Percentiles rank a stretch among this genome's conserved stretches.
Evolutionary conservation across 106 monocot species (phyloP).

Genomic region (Phalaenopsis aphrodite): DNA sequence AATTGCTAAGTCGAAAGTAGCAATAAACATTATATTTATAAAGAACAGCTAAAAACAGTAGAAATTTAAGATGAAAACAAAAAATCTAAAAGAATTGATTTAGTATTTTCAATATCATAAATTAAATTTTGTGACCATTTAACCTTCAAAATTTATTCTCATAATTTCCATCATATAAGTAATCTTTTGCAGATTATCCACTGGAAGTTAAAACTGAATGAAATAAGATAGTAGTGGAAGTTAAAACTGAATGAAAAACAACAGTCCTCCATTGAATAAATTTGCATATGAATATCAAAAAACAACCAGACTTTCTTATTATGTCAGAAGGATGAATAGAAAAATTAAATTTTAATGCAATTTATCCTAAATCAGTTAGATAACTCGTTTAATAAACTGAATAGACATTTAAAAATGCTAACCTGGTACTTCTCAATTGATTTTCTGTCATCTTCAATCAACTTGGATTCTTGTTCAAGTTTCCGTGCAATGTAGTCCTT

Average conservation of each 20-base stretch:
- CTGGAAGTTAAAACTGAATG: neutral
- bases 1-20: no score
- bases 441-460: constrained; percentile 85
- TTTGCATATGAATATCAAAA: neutral
- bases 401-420: constrained; percentile 16
- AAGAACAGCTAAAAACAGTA: no score
- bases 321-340: neutral
- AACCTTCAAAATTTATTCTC: no score
- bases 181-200: no score
- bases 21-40: no score
- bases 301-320: neutral
- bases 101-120: no score
- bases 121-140: no score
- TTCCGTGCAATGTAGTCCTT: constrained; percentile 97
- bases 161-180: no score
- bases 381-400: neutral
- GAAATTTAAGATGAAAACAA: no score
- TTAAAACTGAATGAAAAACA: neutral
- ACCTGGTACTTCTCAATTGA: constrained; percentile 92
- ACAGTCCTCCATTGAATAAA: neutral
- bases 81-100: no score
- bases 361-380: neutral
- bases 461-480: constrained; percentile 88
- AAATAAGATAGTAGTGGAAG: neutral
- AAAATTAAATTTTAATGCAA: neutral